These are phyloP conservation scores for Tillandsia fasciculata DNA, from an alignment of 176 grass and related monocot genomes.

Conservation along the genomic window DNA sequence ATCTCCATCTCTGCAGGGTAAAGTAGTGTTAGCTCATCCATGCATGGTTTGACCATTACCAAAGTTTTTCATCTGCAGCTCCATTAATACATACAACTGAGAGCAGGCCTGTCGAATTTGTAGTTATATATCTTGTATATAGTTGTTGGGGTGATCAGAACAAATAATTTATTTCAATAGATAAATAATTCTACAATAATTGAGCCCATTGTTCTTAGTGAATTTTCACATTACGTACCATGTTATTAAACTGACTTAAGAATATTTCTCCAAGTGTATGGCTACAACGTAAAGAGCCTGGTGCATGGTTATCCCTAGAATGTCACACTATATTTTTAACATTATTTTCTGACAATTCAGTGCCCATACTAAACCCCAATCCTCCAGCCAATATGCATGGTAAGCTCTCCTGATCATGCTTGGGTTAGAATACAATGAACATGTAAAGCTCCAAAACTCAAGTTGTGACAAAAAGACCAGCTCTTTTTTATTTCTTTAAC, in stretches of 20 bases:
- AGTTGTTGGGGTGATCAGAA: too few relatives aligned
- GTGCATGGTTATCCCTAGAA: too few relatives aligned
- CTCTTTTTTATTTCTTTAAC: neutral
- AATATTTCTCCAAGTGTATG: too few relatives aligned
- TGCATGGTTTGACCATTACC: conserved; percentile 10
- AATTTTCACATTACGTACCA: too few relatives aligned
- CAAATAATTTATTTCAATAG: neutral
- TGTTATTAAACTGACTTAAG: too few relatives aligned
- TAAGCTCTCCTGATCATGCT: neutral
- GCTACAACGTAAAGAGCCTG: too few relatives aligned
- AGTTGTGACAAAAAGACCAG: conserved; percentile 2
- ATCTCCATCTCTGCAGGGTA: conserved; percentile 4
- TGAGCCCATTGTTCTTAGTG: too few relatives aligned
- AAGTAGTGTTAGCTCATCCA: conserved; percentile 13
- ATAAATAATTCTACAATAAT: too few relatives aligned
- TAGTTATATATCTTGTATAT: conserved; percentile 1
- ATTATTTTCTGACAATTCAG: too few relatives aligned
- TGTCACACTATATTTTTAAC: too few relatives aligned
- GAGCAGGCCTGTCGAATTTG: conserved; percentile 46
- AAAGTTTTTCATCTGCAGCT: neutral
- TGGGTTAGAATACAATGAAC: neutral
- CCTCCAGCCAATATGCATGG: neutral
- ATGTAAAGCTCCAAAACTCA: conserved; percentile 6
- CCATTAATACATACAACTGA: conserved; percentile 13
- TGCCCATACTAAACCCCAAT: too few relatives aligned